Base-by-base conservation (phyloP, 2,329 filamentous ascomycete species). In the Orbilia oligospora region DNA sequence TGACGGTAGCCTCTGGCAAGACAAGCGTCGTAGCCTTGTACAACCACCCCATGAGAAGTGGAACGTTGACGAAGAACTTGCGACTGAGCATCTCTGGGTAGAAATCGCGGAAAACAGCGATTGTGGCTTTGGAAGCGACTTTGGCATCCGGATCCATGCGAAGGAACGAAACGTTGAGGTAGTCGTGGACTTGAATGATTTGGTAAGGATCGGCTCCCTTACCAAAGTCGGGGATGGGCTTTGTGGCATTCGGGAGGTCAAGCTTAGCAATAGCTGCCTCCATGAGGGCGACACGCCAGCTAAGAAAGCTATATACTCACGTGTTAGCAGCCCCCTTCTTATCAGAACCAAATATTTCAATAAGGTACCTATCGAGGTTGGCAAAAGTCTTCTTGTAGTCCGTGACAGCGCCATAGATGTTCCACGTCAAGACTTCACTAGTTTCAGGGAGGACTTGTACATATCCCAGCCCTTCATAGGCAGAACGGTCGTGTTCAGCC, bases 31-130 rank as follows among this genome's bases (percentile, higher is more conserved):
- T 91, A 68, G 91, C 88, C 20, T 87, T 86, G 84, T 92, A 94
- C 83, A 94, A 89, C 88, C 94, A 97, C 71, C 93, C 92, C 94
- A 97, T 97, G 82, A 97, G 87, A 71, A 91, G 85, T 0, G 95
- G 95, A 5, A 97, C 93, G 83, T 97, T 97, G 86, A 97, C 92
- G 83, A 97, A 97, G 88, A 94, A 97, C 87, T 97, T 97, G 86
- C 95, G 90, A 82, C 90, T 90, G 61, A 97, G 88, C 9, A 97
- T 90, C 86, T 97, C 95, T 0, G 95, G 94, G 86, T 97, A 97
- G 81, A 92, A 92, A 81, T 89, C 90, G 65, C 91, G 89, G 84
- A 97, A 93, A 65, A 92, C 88, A 79, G 92, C 88, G 84, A 97
- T 97, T 55, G 93, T 94, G 86, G 94, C 90, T 83, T 90, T 91